These are phyloP conservation scores for Xylariomycetidae sp. DNA, from an alignment of 2,329 filamentous ascomycete genomes.

Conservation along the genomic window DNA sequence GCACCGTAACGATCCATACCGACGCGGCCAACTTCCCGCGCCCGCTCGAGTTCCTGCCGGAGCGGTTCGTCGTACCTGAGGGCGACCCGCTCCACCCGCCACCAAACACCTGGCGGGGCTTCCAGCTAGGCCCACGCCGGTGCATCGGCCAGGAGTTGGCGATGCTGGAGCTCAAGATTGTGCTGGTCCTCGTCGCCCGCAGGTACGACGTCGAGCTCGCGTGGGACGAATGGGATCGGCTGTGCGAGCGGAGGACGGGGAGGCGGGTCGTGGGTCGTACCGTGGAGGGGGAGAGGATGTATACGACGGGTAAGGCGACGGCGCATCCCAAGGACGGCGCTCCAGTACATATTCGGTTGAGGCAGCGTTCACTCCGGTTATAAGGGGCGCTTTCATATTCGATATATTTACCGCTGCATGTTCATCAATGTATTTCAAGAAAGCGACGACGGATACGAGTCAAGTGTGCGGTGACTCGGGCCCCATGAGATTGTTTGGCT, in stretches of 20 bases:
- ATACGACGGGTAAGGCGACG: constrained; percentile 21
- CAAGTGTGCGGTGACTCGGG: too few relatives aligned
- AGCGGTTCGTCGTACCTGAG: constrained; percentile 25
- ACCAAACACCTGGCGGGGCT: constrained; percentile 46
- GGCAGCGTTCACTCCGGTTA: too few relatives aligned
- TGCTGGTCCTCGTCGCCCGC: constrained; percentile 42
- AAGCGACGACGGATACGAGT: too few relatives aligned
- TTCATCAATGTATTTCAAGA: too few relatives aligned
- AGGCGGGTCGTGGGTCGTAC: too few relatives aligned
- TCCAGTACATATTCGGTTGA: constrained; percentile 31
- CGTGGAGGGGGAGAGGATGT: constrained; percentile 27
- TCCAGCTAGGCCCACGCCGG: constrained; percentile 47
- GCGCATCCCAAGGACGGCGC: constrained; percentile 33
- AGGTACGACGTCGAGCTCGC: constrained; percentile 45
- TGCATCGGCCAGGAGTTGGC: constrained; percentile 56
- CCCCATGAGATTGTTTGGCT: too few relatives aligned
- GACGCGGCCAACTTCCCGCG: constrained; percentile 26
- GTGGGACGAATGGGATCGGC: constrained; percentile 37
- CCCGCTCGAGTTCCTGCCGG: constrained; percentile 31
- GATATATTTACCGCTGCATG: too few relatives aligned
- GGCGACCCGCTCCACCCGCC: constrained; percentile 21
- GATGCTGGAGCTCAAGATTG: constrained; percentile 46
- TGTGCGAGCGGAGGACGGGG: too few relatives aligned
- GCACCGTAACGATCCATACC: constrained; percentile 15
- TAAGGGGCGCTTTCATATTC: too few relatives aligned